phyloP scores from a whole-genome alignment of 371 early-diverging fungal species.

The Coelomomyces lativittatus region DNA sequence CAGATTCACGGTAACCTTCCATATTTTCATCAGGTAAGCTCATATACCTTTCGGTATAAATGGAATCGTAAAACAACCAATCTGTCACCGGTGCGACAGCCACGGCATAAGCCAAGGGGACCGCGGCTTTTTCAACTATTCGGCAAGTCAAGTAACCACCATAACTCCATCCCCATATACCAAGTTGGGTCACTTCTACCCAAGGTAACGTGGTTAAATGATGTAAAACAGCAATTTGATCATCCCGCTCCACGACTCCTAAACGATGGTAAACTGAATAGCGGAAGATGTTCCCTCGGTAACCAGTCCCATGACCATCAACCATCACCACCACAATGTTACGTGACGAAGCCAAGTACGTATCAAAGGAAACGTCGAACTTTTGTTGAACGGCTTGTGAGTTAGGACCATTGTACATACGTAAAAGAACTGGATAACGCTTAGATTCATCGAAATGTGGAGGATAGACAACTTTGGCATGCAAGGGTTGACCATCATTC shows the following conservation, averaged over 20 bases:
- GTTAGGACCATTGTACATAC: constrained; percentile 80
- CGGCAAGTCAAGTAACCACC: constrained; percentile 81
- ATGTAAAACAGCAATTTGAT: constrained; percentile 66
- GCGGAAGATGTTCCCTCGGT: constrained; percentile 64
- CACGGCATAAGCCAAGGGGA: constrained; percentile 64
- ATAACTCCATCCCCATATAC: constrained; percentile 87
- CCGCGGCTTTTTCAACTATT: constrained; percentile 54
- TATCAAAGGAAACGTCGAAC: constrained; percentile 54
- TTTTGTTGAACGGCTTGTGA: constrained; percentile 61
- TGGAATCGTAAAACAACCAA: constrained; percentile 72
- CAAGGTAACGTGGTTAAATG: constrained; percentile 33
- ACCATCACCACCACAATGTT: constrained; percentile 15
- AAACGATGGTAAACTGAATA: constrained; percentile 55
- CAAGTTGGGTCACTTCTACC: constrained; percentile 59
- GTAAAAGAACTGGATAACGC: constrained; percentile 70
- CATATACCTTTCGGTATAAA: constrained; percentile 95
- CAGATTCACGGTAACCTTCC: constrained; percentile 56
- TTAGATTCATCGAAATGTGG: constrained; percentile 55
- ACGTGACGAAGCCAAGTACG: constrained; percentile 13
- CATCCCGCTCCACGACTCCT: constrained; percentile 62
- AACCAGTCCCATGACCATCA: constrained; percentile 80
- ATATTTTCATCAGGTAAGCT: constrained; percentile 57
- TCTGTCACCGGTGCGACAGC: constrained; percentile 93
- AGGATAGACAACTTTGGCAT: constrained; percentile 65
- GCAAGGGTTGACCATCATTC: constrained; percentile 38